Evolutionary conservation across 2,329 filamentous ascomycete genomes (phyloP), one percentile per base, ranked within the genome.

Genomic region (Trichoderma koningii): DNA sequence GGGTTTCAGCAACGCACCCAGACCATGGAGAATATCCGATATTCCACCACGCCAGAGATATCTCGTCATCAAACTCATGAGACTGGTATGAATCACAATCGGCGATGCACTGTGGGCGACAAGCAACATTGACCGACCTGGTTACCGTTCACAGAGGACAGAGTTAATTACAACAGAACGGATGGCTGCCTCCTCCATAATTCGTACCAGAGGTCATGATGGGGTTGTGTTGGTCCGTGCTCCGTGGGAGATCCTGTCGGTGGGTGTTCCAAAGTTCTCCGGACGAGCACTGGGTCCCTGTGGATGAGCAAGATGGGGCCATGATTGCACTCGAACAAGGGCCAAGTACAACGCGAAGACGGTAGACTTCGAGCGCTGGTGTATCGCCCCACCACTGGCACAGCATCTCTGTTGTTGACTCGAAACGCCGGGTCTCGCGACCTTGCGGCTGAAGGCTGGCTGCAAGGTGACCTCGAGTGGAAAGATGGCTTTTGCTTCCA

Each of bases 401-500:
- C 59, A 62, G 30, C 64, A 63, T 53, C 65, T 63, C 53, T 50
- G 60, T 45, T 42, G 34, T 14, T 3, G 41, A 55, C 42, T 55
- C 67, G 56, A 67, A 67, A 68, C 63, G 51, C 66, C 51, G 63
- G 63, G 63, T 14, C 50, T 52, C 19, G 30, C 50, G 26, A 2
- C 55, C 55, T 50, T 51, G 67, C 64, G 67, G 67, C 67, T 68
- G 67, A 68, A 47, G 50, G 26, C 52, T 45, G 48, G 47, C 47
- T 63, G 60, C 56, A 59, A 55, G 55, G 56, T 34, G 28, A 23
- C 51, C 52, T 21, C 30, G 47, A 51, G 44, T 63, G 26, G 63
- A 34, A 50, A 41, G 5, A 38, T 30, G 41, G 50, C 14, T 44
- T 50, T 30, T 48, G 64, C 59, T 66, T 66, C 64, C 52, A 66